Evolutionary conservation across 2,329 filamentous ascomycete genomes (phyloP).

Genomic region (Coniochaeta sp.): DNA sequence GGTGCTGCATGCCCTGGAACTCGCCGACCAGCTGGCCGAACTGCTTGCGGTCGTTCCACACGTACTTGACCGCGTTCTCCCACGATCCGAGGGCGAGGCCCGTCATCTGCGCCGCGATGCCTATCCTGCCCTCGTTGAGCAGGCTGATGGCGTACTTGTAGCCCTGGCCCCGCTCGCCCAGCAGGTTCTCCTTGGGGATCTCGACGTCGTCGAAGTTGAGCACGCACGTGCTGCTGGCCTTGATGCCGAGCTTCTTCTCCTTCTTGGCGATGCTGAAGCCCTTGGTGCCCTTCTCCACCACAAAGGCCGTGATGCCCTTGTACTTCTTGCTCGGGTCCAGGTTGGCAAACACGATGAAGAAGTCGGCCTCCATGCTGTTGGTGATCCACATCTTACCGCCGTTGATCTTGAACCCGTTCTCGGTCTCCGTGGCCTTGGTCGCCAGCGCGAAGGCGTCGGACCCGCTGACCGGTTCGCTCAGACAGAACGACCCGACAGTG

Average conservation of each 20-base stretch:
- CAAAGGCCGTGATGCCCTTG: conserved; percentile 93
- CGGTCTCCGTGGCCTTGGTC: conserved; percentile 80
- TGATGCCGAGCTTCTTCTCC: conserved; percentile 99
- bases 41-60: conserved; percentile 97
- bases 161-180: conserved; percentile 82
- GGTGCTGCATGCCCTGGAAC: conserved; percentile 99
- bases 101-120: conserved; percentile 98
- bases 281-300: conserved; percentile 81
- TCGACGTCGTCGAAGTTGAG: conserved; percentile 96
- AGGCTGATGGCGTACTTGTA: conserved; percentile 97
- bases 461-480: conserved; percentile 86
- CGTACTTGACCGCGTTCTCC: conserved; percentile 91
- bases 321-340: conserved; percentile 87
- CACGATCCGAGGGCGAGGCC: conserved; percentile 89
- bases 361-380: conserved; percentile 84
- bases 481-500: conserved; percentile 86
- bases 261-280: conserved; percentile 98
- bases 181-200: conserved; percentile 77
- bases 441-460: conserved; percentile 94
- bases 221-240: conserved; percentile 91
- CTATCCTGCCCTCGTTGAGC: conserved; percentile 93
- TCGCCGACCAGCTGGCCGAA: conserved; percentile 90
- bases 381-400: conserved; percentile 99
- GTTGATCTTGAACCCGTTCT: conserved; percentile 75
- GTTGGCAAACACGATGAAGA: conserved; percentile 98